Evolutionary conservation across 2,329 filamentous ascomycete species (phyloP), one percentile per base, ranked within the genome.

Genomic region (Hymenoscyphus scutula): DNA sequence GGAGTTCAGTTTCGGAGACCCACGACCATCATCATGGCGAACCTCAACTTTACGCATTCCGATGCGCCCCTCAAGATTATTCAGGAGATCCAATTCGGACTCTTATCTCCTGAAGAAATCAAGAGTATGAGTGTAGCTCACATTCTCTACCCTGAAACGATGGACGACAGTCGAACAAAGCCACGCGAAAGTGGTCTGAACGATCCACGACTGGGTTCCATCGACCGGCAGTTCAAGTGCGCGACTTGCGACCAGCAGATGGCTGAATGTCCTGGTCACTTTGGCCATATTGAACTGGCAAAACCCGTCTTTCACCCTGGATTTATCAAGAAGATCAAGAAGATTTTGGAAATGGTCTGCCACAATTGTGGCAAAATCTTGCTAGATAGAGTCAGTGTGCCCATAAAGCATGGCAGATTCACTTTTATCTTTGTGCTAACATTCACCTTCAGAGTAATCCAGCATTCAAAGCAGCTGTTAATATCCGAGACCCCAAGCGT

Each of bases 311-410:
- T 90, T 77, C 95, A 99, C 72, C 80, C 83, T 81, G 95, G 95
- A 73, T 99, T 97, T 79, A 90, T 99, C 80, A 96, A 91, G 77
- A 98, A 98, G 82, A 93, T 97, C 79, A 99, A 99, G 84, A 99
- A 98, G 83, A 87, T 99, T 72, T 83, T 99, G 77, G 96, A 99
- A 84, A 95, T 93, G 71, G 93, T 99, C 77, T 99, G 96, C 84
- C 93, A 97, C 81, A 97, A 96, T 78, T 99, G 96, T 84, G 94
- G 93, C 80, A 96, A 95, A 83, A 91, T 98, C 75, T 86, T 97
- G 83, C 89, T 92, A 80, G 93, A 98, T 85, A 91, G 92, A 89
- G 94, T 98, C 89, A 92, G 94, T 96, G 82, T 83, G 82, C 81
- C 82, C 82, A 81, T 76, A 74, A 76, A 78, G 80, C 77, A 82